phyloP scores from a whole-genome alignment of 352 stramenopile species.

The Globisporangium takayamanum region DNA sequence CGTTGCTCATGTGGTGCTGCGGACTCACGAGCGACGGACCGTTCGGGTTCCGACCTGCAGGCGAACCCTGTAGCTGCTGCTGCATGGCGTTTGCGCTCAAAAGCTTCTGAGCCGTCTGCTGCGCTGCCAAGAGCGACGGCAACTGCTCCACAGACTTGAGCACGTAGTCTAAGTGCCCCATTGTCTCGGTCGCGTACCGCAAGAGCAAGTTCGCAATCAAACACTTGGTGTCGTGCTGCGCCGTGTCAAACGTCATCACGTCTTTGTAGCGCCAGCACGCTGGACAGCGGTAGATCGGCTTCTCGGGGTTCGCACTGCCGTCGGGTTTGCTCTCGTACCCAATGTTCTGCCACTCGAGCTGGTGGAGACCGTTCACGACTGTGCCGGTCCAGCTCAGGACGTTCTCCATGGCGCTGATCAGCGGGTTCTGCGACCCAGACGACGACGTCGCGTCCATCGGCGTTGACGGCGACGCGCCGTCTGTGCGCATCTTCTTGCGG shows the following conservation, averaged over 20 bases:
- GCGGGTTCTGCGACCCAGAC: constrained; percentile 25
- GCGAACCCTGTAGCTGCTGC: constrained; percentile 5
- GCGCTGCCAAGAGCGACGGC: constrained; percentile 50
- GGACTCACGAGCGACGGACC: constrained; percentile 35
- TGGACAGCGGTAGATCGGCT: constrained; percentile 76
- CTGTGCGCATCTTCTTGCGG: constrained; percentile 60
- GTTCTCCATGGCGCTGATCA: constrained; percentile 67
- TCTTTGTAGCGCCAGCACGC: constrained; percentile 84
- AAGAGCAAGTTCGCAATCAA: constrained; percentile 78
- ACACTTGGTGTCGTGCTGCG: constrained; percentile 80
- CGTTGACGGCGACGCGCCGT: constrained; percentile 12
- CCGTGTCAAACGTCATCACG: constrained; percentile 78
- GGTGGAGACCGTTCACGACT: constrained; percentile 69
- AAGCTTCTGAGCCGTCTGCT: constrained; percentile 42
- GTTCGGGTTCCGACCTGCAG: constrained; percentile 14
- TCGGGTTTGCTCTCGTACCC: constrained; percentile 76
- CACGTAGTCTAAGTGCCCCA: constrained; percentile 68
- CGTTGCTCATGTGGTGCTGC: constrained; percentile 32
- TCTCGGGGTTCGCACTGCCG: constrained; percentile 57
- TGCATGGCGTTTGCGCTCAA: constrained; percentile 28
- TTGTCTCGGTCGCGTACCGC: constrained; percentile 74
- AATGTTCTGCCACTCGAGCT: constrained; percentile 77
- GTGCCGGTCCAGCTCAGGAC: constrained; percentile 65
- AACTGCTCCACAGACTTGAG: constrained; percentile 75
- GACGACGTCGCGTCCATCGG: constrained; percentile 16